Evolutionary conservation across 768 basidiomycete species (phyloP), one percentile per base, ranked within the genome.

Genomic region (Lactarius deliciosus): DNA sequence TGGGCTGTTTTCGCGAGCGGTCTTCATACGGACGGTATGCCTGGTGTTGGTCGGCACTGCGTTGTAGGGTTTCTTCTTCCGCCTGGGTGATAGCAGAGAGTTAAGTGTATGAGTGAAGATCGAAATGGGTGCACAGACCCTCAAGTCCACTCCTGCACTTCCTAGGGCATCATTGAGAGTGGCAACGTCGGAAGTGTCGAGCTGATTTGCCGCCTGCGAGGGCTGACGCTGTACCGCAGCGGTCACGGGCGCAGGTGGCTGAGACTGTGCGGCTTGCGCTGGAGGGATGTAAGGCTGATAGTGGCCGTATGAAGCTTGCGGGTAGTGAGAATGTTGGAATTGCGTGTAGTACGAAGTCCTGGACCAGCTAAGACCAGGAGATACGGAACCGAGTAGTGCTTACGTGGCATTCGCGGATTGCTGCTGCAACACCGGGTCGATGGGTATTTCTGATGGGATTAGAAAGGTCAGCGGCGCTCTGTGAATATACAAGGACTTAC

Each of bases 131-230:
- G 38, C 20, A 76, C 82, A 68, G 69, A 90, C 91, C 74, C 89
- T 78, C n/a, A 94, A 78, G 77, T 94, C 92, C 8, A 94, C 91
- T 13, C 92, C 92, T 8, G 91, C 92, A 73, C 91, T 92, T 5
- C 91, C 92, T 1, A 94, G 77, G 5, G 91, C 92, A 70, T 94
- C 92, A 64, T 92, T 93, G 53, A 94, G 73, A 8, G 89, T 90
- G 13, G 91, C 85, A 40, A 93, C 84, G 72, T 93, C 91, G 4
- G 86, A 77, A 3, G 85, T 86, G 70, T 90, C 89, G 64, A 86
- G 65, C 41, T 71, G 63, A 54, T 54, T 64, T 25, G 57, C n/a
- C 11, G 45, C 63, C 20, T 57, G 63, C 8, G 69, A 53, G 5
- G 59, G 25, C 59, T 61, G 69, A 53, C 60, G 65, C 47, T 57